A percentile compares a stretch with the other conserved stretches of the same genome.
Evolutionary conservation across 176 grass and related monocot species (phyloP).

Genomic region (Oryza coarctata): DNA sequence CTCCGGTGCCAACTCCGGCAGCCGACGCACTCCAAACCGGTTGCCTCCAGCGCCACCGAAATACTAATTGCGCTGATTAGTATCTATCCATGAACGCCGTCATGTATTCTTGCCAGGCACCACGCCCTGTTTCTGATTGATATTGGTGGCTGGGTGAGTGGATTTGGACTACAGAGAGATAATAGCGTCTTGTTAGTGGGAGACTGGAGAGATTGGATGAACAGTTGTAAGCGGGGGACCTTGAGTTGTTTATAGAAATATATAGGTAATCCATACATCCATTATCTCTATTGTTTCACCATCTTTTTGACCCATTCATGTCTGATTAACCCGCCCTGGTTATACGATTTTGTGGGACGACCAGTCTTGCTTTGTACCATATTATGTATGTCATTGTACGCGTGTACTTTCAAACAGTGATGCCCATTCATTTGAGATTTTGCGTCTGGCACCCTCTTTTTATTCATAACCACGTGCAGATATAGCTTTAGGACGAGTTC

Average conservation of each 20-base stretch:
- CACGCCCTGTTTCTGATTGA: constrained; percentile 33
- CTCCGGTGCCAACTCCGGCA: constrained; percentile 60
- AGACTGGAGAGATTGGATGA: constrained; percentile 34
- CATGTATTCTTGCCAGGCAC: constrained; percentile 55
- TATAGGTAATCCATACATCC: constrained; percentile 37
- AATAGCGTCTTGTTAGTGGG: not conserved
- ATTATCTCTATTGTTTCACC: constrained; percentile 32
- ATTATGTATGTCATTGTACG: not conserved
- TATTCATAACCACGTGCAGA: too few species aligned
- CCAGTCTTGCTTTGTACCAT: not conserved
- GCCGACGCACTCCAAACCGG: constrained; percentile 76
- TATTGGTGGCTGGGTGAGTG: constrained; percentile 35
- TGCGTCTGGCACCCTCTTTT: not conserved
- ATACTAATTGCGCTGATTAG: constrained; percentile 59
- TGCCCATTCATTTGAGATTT: not conserved
- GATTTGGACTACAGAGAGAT: constrained; percentile 20
- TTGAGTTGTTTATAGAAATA: constrained; percentile 57
- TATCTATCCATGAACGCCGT: constrained; percentile 30
- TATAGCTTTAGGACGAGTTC: too few species aligned
- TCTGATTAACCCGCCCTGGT: not conserved
- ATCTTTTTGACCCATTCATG: constrained; percentile 9
- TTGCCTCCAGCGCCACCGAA: constrained; percentile 75
- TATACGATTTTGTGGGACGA: not conserved
- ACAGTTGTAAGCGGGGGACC: constrained; percentile 28
- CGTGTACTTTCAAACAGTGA: not conserved